A percentile compares a stretch with the other conserved stretches of the same genome.
Conservation (phyloP, 176 grass and related monocot species). For the Dactylis glomerata region DNA sequence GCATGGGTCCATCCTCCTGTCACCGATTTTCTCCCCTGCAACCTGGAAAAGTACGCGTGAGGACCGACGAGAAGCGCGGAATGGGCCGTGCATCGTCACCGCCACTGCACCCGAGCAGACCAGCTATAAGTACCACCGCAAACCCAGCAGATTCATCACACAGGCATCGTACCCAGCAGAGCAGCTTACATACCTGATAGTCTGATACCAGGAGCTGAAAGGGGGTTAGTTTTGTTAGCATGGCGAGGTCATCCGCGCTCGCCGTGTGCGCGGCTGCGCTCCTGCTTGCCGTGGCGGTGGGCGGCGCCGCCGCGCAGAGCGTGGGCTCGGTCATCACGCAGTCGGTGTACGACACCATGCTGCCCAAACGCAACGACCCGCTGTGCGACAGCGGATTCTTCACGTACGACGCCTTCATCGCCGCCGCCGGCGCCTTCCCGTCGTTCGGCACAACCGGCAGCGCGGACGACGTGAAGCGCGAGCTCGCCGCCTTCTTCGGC, state of each 20-base stretch:
- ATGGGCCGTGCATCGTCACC: not conserved
- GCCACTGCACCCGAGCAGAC: not conserved
- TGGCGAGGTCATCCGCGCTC: not conserved
- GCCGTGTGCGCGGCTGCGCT: not conserved
- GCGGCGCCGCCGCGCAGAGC: constrained; percentile 20
- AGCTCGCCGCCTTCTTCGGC: constrained; percentile 63
- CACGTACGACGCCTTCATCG: constrained; percentile 45
- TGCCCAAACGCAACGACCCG: constrained; percentile 37
- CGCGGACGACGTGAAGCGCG: not conserved
- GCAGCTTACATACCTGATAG: too few relatives aligned
- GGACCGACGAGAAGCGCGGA: not conserved
- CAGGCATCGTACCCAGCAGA: not conserved
- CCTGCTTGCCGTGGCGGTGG: constrained; percentile 9
- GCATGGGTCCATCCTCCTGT: not conserved
- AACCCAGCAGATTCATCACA: not conserved
- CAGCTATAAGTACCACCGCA: constrained; percentile 1
- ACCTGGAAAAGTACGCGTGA: not conserved
- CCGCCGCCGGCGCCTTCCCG: constrained; percentile 38
- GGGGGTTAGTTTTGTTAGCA: not conserved
- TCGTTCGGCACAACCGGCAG: constrained; percentile 40
- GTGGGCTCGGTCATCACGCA: constrained; percentile 36
- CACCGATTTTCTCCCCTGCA: not conserved
- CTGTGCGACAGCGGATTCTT: constrained; percentile 40
- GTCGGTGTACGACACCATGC: constrained; percentile 35
- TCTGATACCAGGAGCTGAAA: not conserved